Conservation (phyloP, 2,329 filamentous ascomycete species). For the Bipolaris victoriae region DNA sequence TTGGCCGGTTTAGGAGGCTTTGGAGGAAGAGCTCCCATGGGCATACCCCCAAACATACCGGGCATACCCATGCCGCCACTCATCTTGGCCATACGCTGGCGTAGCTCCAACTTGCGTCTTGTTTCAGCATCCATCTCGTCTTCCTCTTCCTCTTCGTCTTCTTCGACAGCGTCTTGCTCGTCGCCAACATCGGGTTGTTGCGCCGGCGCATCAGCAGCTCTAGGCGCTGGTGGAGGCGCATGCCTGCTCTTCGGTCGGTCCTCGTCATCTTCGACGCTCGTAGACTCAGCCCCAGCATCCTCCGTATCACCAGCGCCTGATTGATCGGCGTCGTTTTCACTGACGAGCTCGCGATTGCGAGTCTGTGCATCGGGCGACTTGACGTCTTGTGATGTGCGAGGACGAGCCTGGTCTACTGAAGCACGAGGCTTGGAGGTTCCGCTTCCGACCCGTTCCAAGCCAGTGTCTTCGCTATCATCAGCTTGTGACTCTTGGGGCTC, state of each 20-base stretch:
- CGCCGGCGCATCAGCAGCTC: slow-evolving; percentile 50
- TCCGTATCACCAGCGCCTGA: slow-evolving; percentile 68
- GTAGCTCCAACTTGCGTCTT: slow-evolving; percentile 81
- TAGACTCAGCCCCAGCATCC: slow-evolving; percentile 66
- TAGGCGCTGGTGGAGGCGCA: slow-evolving; percentile 23
- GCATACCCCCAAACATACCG: slow-evolving; percentile 81
- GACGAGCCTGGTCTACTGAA: slow-evolving; percentile 50
- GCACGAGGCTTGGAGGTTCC: slow-evolving; percentile 43
- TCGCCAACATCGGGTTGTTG: slow-evolving; percentile 56
- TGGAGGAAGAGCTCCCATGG: slow-evolving; percentile 59
- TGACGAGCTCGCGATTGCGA: slow-evolving; percentile 60
- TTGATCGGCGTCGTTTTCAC: slow-evolving; percentile 70
- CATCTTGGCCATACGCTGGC: slow-evolving; percentile 98
- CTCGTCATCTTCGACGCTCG: slow-evolving; percentile 77
- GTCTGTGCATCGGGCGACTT: slow-evolving; percentile 49
- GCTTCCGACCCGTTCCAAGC: slow-evolving; percentile 46
- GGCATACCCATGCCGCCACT: slow-evolving; percentile 97
- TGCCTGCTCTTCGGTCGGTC: slow-evolving; percentile 53
- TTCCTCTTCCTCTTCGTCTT: slow-evolving; percentile 66
- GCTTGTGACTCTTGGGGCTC: slow-evolving; percentile 52
- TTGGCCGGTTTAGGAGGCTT: slow-evolving; percentile 48
- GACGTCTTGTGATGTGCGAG: slow-evolving; percentile 48
- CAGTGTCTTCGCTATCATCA: slow-evolving; percentile 46
- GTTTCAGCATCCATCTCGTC: slow-evolving; percentile 89
- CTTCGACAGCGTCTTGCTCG: slow-evolving; percentile 58